phyloP scores from a whole-genome alignment of 148 eudicot genomes.

The Arctostaphylos glauca region DNA sequence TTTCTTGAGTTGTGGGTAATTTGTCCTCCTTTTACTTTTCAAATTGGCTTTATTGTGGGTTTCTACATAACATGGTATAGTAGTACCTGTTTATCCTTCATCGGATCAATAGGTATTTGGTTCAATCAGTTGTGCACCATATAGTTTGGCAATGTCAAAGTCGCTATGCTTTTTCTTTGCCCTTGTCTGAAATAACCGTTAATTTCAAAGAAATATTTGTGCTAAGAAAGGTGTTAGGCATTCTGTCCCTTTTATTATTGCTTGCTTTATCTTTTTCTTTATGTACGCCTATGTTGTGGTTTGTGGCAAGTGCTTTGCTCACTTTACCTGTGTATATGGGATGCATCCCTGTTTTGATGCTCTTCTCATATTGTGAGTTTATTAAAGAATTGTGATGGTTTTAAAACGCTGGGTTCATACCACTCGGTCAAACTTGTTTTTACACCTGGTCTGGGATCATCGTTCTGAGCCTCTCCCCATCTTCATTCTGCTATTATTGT shows the following conservation, averaged over 20 bases:
- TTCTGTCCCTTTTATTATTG: not conserved
- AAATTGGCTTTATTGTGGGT: conserved; percentile 12
- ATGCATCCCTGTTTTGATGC: not conserved
- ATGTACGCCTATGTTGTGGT: not conserved
- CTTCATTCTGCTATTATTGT: not conserved
- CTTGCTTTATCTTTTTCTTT: too few species aligned
- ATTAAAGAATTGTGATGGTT: not conserved
- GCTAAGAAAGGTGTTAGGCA: not conserved
- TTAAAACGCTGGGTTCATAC: not conserved
- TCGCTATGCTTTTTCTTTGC: not conserved
- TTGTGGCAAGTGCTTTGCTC: conserved; percentile 5
- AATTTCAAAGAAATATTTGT: not conserved
- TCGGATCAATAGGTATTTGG: not conserved
- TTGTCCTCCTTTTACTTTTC: conserved; percentile 5
- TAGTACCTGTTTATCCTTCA: not conserved
- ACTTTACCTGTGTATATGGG: not conserved
- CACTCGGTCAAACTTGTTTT: conserved; percentile 12
- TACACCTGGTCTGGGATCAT: not conserved
- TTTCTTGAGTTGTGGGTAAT: not conserved
- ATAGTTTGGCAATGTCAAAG: not conserved
- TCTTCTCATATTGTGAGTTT: not conserved
- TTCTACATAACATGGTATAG: not conserved
- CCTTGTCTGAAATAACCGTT: not conserved
- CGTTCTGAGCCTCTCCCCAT: not conserved
- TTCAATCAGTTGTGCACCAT: not conserved